phyloP scores from a whole-genome alignment of 129 eudicot genomes.

The Centrapalus pauciflorus region DNA sequence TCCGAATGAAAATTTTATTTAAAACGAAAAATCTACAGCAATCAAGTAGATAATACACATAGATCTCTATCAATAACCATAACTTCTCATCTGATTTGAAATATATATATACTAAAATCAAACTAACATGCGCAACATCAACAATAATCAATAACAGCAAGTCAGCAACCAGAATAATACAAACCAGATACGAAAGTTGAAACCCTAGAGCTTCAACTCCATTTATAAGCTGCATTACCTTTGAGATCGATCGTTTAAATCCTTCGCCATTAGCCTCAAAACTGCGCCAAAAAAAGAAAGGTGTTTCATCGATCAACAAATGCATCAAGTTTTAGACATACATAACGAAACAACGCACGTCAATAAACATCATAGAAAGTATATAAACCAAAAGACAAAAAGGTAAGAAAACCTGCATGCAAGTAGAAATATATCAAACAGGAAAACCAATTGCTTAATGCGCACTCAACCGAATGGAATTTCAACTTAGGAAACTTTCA shows the following conservation, averaged over 20 bases:
- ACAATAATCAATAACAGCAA: neutral
- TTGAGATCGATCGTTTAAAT: conserved; percentile 20
- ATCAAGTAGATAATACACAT: neutral
- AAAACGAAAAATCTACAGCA: neutral
- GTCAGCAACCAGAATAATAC: too few species aligned
- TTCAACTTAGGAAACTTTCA: neutral
- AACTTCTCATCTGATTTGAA: neutral
- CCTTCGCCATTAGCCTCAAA: conserved; percentile 27
- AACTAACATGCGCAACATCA: neutral
- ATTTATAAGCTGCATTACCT: conserved; percentile 23
- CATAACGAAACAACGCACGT: neutral
- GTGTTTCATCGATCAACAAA: neutral
- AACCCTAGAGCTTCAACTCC: conserved; percentile 12
- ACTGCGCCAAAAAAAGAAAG: conserved; percentile 12
- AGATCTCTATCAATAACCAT: neutral
- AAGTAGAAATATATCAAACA: conserved; percentile 1
- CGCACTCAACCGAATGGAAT: conserved; percentile 14
- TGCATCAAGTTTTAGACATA: neutral
- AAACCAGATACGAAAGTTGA: neutral
- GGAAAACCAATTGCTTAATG: conserved; percentile 14
- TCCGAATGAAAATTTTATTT: neutral
- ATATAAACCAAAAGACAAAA: neutral
- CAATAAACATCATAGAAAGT: neutral
- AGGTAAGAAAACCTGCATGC: conserved; percentile 23
- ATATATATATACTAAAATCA: neutral